Conservation (phyloP, 805 yeast species). For the Saccharomycopsis sp. region DNA sequence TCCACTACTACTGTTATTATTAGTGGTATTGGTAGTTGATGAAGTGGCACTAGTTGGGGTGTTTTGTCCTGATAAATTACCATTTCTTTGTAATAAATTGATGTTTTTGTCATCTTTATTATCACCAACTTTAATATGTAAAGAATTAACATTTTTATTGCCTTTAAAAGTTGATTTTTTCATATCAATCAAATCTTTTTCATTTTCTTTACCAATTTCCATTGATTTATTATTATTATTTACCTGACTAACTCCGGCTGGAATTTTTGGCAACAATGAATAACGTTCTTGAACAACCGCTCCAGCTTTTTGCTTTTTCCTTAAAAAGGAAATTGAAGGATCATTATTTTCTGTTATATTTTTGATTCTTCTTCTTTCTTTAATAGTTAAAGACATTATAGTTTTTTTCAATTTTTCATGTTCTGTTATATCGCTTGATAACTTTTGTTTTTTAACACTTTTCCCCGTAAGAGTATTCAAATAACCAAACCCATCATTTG, state of each 20-base stretch:
- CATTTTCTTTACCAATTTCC: constrained; percentile 2
- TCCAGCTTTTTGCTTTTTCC: constrained; percentile 12
- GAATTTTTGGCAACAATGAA: constrained; percentile 55
- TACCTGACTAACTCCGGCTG: constrained; percentile 25
- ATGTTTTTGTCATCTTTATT: constrained; percentile 10
- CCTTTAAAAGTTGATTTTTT: constrained; percentile 3
- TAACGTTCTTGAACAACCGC: constrained; percentile 20
- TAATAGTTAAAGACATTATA: constrained; percentile 73
- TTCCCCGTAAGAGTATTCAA: constrained; percentile 33
- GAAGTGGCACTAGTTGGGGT: background rate
- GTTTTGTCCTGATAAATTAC: background rate
- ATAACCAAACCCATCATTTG: constrained; percentile 34
- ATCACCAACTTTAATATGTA: constrained; percentile 11
- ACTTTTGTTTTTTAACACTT: constrained; percentile 40
- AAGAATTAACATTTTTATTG: constrained; percentile 14
- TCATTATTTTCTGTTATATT: constrained; percentile 83
- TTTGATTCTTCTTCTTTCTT: constrained; percentile 79
- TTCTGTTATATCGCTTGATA: constrained; percentile 37
- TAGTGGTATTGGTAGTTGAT: background rate
- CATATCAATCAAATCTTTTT: background rate
- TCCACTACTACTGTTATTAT: background rate
- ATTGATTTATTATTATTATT: background rate
- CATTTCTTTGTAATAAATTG: constrained; percentile 6
- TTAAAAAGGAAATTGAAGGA: constrained; percentile 30
- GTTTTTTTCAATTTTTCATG: constrained; percentile 76